Evolutionary conservation across 2,329 filamentous ascomycete genomes (phyloP), one percentile per base, ranked within the genome.

Genomic region (Ascosphaera aggregata): DNA sequence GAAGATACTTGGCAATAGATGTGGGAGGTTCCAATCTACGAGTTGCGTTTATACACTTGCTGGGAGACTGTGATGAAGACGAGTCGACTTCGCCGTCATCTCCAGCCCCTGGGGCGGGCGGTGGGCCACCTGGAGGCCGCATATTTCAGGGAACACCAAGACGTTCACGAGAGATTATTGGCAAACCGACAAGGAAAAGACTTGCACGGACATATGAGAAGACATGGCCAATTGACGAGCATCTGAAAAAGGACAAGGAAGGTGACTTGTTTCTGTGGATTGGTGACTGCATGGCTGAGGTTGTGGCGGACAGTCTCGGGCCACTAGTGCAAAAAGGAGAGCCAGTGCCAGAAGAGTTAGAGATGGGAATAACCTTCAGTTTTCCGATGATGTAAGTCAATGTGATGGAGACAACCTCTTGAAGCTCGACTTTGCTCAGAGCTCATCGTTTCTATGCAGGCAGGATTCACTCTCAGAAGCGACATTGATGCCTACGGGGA

Each of bases 261-360:
- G 73, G 81, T 41, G 72, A 74, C 41, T 60, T 86, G 2, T 89
- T 89, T 53, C 58, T 66, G n/a, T 89, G 80, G 80, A 80, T 89
- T 46, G 80, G 80, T 18, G 63, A 69, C 47, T 79, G 76, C 49
- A 80, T 89, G 47, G 76, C 76, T 11, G 65, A 76, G 43, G 77
- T 85, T 2, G 73, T 86, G 13, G 60, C 59, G 22, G 66, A 73
- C 43, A 61, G 57, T 38, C 45, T 64, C 40, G 54, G 52, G 3
- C 55, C 55, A 4, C 57, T 61, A 41, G 48, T 51, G 18, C 56
- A 53, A 18, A 57, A 51, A 42, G 54, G 53, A 7, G 46, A 52
- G 4, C 16, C 32, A 19, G 50, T 59, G 9, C 60, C 60, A 3
- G 52, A 56, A n/a, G 60, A 63, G 45, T 44, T 64, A 16, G 56